Evolutionary conservation across 2,329 filamentous ascomycete species (phyloP), one percentile per base, ranked within the genome.

Genomic region (Colletotrichum tamarilloi): DNA sequence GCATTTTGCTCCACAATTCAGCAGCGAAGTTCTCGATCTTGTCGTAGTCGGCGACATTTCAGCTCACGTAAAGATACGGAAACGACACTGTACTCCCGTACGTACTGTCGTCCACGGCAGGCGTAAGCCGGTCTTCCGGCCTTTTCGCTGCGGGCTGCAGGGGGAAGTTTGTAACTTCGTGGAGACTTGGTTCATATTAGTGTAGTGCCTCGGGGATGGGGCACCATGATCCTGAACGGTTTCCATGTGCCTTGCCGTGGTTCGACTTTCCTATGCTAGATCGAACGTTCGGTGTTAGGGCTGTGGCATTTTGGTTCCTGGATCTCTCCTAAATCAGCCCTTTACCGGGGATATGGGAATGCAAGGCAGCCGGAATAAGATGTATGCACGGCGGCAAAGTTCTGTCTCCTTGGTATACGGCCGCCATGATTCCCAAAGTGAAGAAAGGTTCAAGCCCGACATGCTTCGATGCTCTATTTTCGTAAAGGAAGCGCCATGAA

Each of bases 381-480:
- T 8, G 14, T 6, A n/a, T 42, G 38, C 14, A 56, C 6, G 11
- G 16, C 24, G 30, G 49, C 30, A 42, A 42, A 12, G 32, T 56
- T 26, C 28, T 26, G 32, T 12, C 12, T 4, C 28, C 7, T 16
- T 35, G 12, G n/a, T 35, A 3, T 46, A 28, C 28, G 16, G 30
- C 22, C 35, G 67, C 52, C 24, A 24, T 32, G 32, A 26, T 28
- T 16, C 42, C n/a, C 22, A 14, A 12, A 56, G 64, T 58, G 19
- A 14, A 56, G 64, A 58, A 24, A 9, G 28, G 19, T 11, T n/a
- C 38, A 24, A 22, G 66, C 28, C 38, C 49, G 65, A 53, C 56
- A 49, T 68, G 55, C 57, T 66, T 55, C 55, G 22, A 38, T 24
- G n/a, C 52, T 73, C 70, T 70, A 65, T 70, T 70, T 73, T 65